These are phyloP conservation scores for Obelidium mucronatum DNA, from an alignment of 192 early-diverging fungal genomes.

Conservation along the genomic window DNA sequence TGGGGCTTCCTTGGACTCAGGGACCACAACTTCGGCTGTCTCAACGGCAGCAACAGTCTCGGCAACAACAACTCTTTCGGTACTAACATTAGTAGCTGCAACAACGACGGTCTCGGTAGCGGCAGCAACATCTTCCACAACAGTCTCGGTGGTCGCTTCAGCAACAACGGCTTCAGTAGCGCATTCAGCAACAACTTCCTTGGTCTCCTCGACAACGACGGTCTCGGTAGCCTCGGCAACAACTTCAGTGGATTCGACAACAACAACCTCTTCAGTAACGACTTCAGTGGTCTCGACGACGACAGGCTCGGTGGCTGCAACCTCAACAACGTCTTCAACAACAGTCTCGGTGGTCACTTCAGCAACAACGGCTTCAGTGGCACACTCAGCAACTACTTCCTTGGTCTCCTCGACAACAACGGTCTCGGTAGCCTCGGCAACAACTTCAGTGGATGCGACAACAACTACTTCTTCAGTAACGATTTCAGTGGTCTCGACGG, in stretches of 20 bases:
- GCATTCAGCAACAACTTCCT: not conserved
- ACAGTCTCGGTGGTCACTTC: not conserved
- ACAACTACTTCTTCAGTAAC: not conserved
- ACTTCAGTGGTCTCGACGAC: not conserved
- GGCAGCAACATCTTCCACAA: no score
- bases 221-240: not conserved
- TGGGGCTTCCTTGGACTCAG: not conserved
- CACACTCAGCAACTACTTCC: not conserved
- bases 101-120: not conserved
- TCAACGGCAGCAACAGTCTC: not conserved
- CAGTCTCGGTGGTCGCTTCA: not conserved
- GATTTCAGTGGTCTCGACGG: not conserved
- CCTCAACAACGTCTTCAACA: not conserved
- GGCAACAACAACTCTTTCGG: no score
- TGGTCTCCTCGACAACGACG: not conserved
- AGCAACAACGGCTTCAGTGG: not conserved
- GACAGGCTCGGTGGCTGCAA: not conserved
- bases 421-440: slow-evolving; percentile 16
- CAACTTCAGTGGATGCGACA: slow-evolving; percentile 4
- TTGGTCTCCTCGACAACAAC: not conserved
- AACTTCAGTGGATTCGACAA: not conserved
- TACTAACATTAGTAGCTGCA: not conserved
- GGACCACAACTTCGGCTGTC: not conserved
- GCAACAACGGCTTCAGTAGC: not conserved
- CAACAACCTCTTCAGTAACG: not conserved